Percentiles rank a stretch among this genome's conserved stretches.
Conservation (phyloP, 257 asterid species). For the Echites panduratus region DNA sequence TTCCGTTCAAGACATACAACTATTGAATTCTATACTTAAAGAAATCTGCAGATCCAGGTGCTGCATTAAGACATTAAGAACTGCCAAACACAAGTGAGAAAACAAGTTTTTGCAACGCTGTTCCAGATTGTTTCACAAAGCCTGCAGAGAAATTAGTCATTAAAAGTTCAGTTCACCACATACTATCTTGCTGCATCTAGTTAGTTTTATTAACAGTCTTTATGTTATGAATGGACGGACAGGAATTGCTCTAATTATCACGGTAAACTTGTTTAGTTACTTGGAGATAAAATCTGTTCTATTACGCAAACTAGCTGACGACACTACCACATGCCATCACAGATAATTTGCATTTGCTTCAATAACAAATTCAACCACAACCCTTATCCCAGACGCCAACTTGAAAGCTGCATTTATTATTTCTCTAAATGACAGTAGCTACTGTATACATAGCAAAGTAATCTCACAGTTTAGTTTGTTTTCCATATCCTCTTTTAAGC, state of each 20-base stretch:
- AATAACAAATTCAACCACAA: neutral
- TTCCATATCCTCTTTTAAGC: too few relatives aligned
- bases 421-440: neutral
- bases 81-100: neutral
- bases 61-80: conserved; percentile 5
- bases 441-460: neutral
- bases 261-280: neutral
- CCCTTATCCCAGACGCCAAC: neutral
- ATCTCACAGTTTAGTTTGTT: neutral
- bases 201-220: neutral
- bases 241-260: neutral
- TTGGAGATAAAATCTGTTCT: neutral
- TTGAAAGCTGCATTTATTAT: neutral
- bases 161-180: neutral
- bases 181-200: neutral
- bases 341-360: neutral
- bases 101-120: neutral
- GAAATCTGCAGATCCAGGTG: conserved; percentile 6
- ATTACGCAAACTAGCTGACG: neutral
- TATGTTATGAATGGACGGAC: neutral
- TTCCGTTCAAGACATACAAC: too few relatives aligned
- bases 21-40: neutral
- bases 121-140: neutral
- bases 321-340: neutral
- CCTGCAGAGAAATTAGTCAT: neutral